Evolutionary conservation across 2,329 filamentous ascomycete genomes (phyloP).

Genomic region (Paracorniculantispora psalliotae): DNA sequence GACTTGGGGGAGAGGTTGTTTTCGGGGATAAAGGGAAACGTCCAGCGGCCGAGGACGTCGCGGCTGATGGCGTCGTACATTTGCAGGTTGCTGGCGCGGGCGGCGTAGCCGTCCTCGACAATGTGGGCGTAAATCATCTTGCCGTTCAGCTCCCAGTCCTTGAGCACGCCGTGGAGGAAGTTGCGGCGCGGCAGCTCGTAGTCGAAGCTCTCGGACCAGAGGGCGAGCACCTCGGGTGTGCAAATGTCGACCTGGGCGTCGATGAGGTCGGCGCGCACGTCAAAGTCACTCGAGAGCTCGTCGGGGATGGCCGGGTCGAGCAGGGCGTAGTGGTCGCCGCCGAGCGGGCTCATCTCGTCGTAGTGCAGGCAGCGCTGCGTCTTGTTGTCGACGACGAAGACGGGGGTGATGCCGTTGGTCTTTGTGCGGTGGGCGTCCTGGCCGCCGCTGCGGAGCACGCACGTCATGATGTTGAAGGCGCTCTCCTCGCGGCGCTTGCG

Average conservation of each 20-base stretch:
- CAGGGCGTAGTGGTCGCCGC: conserved; percentile 59
- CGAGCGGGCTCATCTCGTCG: conserved; percentile 75
- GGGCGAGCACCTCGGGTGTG: conserved; percentile 86
- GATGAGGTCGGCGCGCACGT: conserved; percentile 80
- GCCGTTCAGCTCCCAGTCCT: conserved; percentile 94
- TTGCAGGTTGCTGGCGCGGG: conserved; percentile 77
- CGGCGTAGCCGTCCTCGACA: conserved; percentile 76
- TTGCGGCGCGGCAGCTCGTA: conserved; percentile 86
- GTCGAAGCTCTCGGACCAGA: conserved; percentile 98
- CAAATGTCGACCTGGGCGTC: conserved; percentile 97
- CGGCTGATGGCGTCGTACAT: conserved; percentile 85
- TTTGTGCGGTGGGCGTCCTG: conserved; percentile 68
- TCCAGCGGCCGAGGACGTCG: conserved; percentile 82
- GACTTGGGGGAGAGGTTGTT: conserved; percentile 77
- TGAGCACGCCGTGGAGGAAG: conserved; percentile 86
- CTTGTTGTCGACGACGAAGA: conserved; percentile 80
- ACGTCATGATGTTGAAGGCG: conserved; percentile 97
- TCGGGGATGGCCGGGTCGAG: conserved; percentile 78
- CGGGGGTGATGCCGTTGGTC: conserved; percentile 65
- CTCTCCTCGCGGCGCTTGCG: conserved; percentile 74
- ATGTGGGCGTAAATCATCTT: conserved; percentile 95
- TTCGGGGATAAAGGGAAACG: conserved; percentile 84
- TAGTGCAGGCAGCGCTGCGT: conserved; percentile 86
- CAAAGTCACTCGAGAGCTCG: conserved; percentile 64
- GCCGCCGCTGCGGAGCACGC: conserved; percentile 78